These are phyloP conservation scores for Amoeboaphelidium occidentale DNA, from an alignment of 371 early-diverging fungal species.

Conservation along the genomic window DNA sequence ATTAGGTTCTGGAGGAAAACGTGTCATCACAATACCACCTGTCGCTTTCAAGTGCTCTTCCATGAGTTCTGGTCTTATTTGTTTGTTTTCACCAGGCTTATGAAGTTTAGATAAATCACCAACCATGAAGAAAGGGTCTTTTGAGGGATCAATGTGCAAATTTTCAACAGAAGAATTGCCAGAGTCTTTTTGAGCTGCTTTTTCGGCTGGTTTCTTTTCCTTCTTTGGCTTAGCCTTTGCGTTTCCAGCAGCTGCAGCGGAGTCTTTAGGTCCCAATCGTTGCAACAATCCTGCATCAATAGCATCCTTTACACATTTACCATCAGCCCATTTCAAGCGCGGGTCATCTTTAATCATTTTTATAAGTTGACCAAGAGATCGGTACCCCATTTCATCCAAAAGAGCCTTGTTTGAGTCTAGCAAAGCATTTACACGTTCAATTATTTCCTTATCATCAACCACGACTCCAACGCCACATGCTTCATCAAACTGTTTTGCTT, in stretches of 20 bases:
- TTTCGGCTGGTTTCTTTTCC: slow-evolving; percentile 11
- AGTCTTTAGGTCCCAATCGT: slow-evolving; percentile 11
- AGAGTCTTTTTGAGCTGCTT: slow-evolving; percentile 2
- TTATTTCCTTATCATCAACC: slow-evolving; percentile 9
- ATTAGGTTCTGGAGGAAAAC: slow-evolving; percentile 99
- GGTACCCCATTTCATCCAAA: not conserved
- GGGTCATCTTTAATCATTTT: not conserved
- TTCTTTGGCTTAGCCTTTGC: slow-evolving; percentile 13
- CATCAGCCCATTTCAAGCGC: not conserved
- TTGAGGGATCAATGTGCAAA: slow-evolving; percentile 7
- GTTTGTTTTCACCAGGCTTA: slow-evolving; percentile 92
- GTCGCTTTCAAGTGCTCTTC: slow-evolving; percentile 80
- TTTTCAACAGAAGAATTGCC: not conserved
- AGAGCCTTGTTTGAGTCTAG: slow-evolving; percentile 37
- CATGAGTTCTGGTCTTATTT: slow-evolving; percentile 76
- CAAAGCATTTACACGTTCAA: slow-evolving; percentile 26
- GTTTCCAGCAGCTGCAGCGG: slow-evolving; percentile 2
- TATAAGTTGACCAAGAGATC: not conserved
- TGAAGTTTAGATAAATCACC: slow-evolving; percentile 83
- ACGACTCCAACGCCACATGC: slow-evolving; percentile 64
- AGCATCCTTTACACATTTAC: slow-evolving; percentile 13
- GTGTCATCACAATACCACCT: slow-evolving; percentile 80
- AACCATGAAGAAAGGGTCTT: slow-evolving; percentile 44
- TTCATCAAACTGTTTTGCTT: slow-evolving; percentile 31
- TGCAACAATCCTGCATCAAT: slow-evolving; percentile 9